Base-by-base conservation (phyloP, 768 basidiomycete genomes). In the Leccinum broughii region DNA sequence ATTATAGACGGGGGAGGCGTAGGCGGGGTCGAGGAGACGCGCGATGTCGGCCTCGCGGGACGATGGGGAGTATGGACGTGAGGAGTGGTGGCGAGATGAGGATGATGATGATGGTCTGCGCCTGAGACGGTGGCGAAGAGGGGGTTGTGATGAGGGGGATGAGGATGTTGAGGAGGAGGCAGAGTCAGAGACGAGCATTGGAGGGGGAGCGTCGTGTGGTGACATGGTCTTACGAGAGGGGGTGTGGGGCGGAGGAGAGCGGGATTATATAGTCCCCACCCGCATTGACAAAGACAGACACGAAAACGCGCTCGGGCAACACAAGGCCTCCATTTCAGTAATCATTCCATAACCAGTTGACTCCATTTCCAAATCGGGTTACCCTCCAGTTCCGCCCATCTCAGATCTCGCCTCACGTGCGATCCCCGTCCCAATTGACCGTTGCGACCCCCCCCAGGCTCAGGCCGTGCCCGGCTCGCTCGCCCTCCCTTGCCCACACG, bases 11-110 rank as follows among this genome's bases (percentile, higher is more conserved):
- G 62, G 75, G 32, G 55, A 79, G 39, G 83, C 76, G 75, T 87
- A 87, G 20, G 85, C 75, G 5, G 86, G 86, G 77, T 87, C 86
- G 65, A 87, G 84, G 54, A 87, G 79, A 51, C 86, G 84, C 3
- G 83, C 79, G 64, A 87, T 78, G 75, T 87, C 85, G 5, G 80
- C 76, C 9, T 76, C 78, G 57, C 77, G 76, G 1, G 77, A 67
- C 14, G 76, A 74, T 1, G 76, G 75, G 15, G 75, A 75, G 64
- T 78, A 73, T 0, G 72, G 66, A 5, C 72, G 70, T 0, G 70
- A 48, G 1, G 60, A 60, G 17, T 58, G 58, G 2, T n/a, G 26
- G 61, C 71, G 73, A 2, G 75, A 59, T 22, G 72, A 61, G 20
- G 75, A 75, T 2, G 74, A 69, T 0, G 72, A 71, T 0, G 72